Evolutionary conservation across 1,139 yeast genomes (phyloP), one percentile per base, ranked within the genome.

Genomic region (Geotrichum citri-aurantii): DNA sequence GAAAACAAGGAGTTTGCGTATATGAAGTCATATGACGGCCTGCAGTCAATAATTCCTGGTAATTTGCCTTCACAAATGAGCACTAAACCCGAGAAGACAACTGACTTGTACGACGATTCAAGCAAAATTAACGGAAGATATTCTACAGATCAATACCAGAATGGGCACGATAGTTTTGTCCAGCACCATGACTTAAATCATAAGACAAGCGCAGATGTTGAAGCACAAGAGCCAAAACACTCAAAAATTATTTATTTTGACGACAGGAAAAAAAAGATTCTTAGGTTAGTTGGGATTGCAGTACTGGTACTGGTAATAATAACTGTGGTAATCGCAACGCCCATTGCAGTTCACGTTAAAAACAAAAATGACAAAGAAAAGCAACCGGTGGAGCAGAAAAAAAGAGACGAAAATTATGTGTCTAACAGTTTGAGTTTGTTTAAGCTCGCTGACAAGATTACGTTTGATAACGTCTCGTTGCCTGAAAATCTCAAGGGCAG

Each of bases 401-500:
- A 37, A 6, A 37, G 44, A 37, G 40, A 33, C 17, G 17, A 33
- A 33, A 17, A 37, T n/a, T 37, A n/a, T n/a, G 19, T n/a, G 44
- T n/a, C 17, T 7, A n/a, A 12, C 44, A 37, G 14, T 14, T 37
- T 37, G 2, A n/a, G 19, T 37, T 10, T n/a, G 12, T n/a, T 12
- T 4, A 37, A n/a, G 7, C 17, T 37, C 7, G n/a, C 7, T 37
- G 19, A 7, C 21, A 6, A 7, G 21, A 37, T 6, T 4, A 17
- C 7, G 4, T n/a, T 37, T 8, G 21, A 10, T 12, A 50, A 21
- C 21, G 42, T 17, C 4, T 7, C 10, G 19, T n/a, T 37, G 17
- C 57, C 24, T 64, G 11, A 71, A 71, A 10, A 60, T 59, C 3
- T 58, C 17, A 62, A 62, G 26, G 71, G 69, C 29, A 64, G 73